Conservation (phyloP, 176 grass and related monocot species). For the Urochloa ruziziensis region DNA sequence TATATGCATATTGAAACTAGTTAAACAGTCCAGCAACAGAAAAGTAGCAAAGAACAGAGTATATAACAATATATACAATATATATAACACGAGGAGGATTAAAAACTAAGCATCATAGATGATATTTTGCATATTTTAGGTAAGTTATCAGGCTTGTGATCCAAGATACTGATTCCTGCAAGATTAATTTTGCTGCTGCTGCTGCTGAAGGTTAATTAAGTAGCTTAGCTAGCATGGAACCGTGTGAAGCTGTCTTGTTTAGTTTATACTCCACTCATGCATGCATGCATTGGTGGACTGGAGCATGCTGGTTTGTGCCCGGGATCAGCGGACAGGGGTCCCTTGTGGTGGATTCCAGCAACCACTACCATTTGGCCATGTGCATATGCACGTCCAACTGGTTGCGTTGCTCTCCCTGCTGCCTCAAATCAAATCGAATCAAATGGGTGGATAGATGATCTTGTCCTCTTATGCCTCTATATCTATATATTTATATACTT, state of each 20-base stretch:
- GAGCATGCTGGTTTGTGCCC: conserved; percentile 20
- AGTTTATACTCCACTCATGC: background rate
- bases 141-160: background rate
- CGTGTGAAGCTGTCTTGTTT: conserved; percentile 15
- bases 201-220: background rate
- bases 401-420: background rate
- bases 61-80: background rate
- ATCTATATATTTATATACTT: background rate
- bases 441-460: background rate
- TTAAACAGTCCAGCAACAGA: no score
- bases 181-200: background rate
- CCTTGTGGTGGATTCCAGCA: conserved; percentile 21
- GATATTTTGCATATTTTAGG: background rate
- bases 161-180: conserved; percentile 6
- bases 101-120: background rate
- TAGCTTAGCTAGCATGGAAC: background rate
- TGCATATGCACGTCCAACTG: conserved; percentile 35
- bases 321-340: conserved; percentile 48
- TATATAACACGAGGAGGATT: background rate
- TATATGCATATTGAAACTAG: no score
- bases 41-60: no score
- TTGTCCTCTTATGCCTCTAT: conserved; percentile 15
- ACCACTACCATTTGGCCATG: conserved; percentile 22
- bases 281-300: background rate
- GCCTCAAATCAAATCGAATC: background rate